Evolutionary conservation across 495 filamentous ascomycete species (phyloP).

Genomic region (Xylaria cubensis): DNA sequence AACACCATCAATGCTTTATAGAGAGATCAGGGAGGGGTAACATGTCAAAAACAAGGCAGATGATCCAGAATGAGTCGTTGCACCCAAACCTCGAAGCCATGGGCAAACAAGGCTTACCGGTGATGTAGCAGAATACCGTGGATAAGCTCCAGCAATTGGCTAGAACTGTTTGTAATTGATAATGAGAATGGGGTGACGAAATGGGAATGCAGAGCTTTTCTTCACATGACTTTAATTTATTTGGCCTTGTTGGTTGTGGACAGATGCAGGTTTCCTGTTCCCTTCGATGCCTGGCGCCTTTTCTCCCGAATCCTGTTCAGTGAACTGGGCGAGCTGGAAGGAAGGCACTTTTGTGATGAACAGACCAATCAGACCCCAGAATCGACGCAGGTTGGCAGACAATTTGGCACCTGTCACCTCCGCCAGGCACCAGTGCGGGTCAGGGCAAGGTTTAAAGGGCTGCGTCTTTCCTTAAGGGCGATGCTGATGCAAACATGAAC

Average conservation of each 20-base stretch:
- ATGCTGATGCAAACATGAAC: not conserved
- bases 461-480: not conserved
- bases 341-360: not conserved
- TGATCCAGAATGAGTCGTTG: not conserved
- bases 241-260: not conserved
- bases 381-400: constrained; percentile 9
- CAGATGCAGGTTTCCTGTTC: not conserved
- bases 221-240: not conserved
- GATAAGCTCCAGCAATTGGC: not conserved
- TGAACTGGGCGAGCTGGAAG: too few species aligned
- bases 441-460: not conserved
- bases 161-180: not conserved
- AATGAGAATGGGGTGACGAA: constrained; percentile 3
- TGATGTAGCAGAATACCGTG: constrained; percentile 3
- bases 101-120: constrained; percentile 15
- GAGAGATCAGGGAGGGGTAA: not conserved
- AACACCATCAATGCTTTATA: not conserved
- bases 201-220: constrained; percentile 2
- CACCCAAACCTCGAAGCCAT: not conserved
- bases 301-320: not conserved
- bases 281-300: not conserved
- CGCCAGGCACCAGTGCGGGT: not conserved
- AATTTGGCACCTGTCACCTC: constrained; percentile 8
- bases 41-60: constrained; percentile 12
- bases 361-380: constrained; percentile 14